These are phyloP conservation scores for Pulicaria dysenterica DNA, from an alignment of 129 eudicot genomes.

Conservation along the genomic window DNA sequence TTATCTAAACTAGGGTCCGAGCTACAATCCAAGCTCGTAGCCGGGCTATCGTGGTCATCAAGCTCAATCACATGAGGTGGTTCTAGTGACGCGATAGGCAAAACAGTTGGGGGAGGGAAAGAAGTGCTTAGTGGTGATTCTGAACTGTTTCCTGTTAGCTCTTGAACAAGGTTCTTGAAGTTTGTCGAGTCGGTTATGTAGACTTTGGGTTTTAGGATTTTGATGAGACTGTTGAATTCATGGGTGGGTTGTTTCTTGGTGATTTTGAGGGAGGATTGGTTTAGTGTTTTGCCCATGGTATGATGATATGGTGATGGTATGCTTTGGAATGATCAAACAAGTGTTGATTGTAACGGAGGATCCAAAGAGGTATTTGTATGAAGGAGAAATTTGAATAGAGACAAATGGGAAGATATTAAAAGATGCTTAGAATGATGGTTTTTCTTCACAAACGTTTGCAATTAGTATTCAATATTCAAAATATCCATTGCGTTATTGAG, in stretches of 20 bases:
- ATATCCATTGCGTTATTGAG: slow-evolving; percentile 16
- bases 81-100: slow-evolving; percentile 14
- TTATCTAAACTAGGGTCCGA: slow-evolving; percentile 25
- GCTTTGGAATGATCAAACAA: slow-evolving; percentile 40
- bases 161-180: slow-evolving; percentile 50
- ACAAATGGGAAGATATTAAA: slow-evolving; percentile 40
- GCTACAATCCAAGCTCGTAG: slow-evolving; percentile 18
- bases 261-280: slow-evolving; percentile 31
- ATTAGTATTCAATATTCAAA: slow-evolving; percentile 38
- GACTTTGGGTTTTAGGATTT: slow-evolving; percentile 44
- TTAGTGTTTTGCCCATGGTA: slow-evolving; percentile 36
- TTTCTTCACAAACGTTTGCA: slow-evolving; percentile 36
- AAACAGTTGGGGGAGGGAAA: slow-evolving; percentile 23
- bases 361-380: slow-evolving; percentile 41
- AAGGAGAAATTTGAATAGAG: slow-evolving; percentile 14
- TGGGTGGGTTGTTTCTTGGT: slow-evolving; percentile 33
- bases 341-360: slow-evolving; percentile 45
- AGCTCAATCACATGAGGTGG: slow-evolving; percentile 30
- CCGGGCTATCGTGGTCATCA: slow-evolving; percentile 26
- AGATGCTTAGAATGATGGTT: slow-evolving; percentile 42
- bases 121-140: slow-evolving; percentile 21
- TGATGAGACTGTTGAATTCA: slow-evolving; percentile 34
- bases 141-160: slow-evolving; percentile 47
- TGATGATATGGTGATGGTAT: not conserved
- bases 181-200: slow-evolving; percentile 44